A percentile compares a stretch with the other conserved stretches of the same genome.
These are phyloP conservation scores for Knufia petricola DNA, from an alignment of 2,329 filamentous ascomycete species.

Conservation along the genomic window DNA sequence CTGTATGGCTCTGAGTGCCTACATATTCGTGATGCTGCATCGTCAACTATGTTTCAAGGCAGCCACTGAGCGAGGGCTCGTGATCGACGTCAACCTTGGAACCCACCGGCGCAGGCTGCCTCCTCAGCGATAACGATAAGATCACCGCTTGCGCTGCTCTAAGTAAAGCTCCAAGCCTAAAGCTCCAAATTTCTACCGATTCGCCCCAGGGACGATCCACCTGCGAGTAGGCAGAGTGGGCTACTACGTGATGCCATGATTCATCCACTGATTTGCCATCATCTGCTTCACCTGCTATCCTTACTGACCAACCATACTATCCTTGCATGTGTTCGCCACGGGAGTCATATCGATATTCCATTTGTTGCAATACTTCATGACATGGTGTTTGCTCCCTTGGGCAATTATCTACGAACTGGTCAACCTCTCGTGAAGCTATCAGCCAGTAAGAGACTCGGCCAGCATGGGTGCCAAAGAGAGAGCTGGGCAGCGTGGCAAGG, in stretches of 20 bases:
- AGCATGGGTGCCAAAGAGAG: slow-evolving; percentile 20
- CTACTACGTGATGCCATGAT: neutral
- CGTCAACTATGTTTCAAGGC: too few species aligned
- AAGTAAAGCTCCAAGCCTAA: neutral
- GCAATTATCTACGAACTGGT: too few species aligned
- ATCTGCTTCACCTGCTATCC: neutral
- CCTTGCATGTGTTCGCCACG: neutral
- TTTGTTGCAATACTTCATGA: neutral
- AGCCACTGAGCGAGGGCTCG: slow-evolving; percentile 4
- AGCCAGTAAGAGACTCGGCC: too few species aligned
- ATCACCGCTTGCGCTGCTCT: neutral
- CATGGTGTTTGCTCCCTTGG: too few species aligned
- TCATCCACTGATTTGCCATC: neutral
- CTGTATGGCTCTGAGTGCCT: too few species aligned
- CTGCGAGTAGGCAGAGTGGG: neutral
- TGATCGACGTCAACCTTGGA: slow-evolving; percentile 1
- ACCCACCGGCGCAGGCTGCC: neutral
- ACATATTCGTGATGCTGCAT: too few species aligned
- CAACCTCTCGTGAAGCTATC: too few species aligned
- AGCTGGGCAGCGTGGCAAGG: slow-evolving; percentile 16
- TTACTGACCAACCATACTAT: neutral
- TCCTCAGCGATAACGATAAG: neutral
- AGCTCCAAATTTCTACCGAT: neutral
- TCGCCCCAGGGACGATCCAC: neutral
- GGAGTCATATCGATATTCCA: neutral